Percentiles rank a stretch among this genome's conserved stretches.
Conservation (phyloP, 352 stramenopile genomes). For the Blastocystis sp. region DNA sequence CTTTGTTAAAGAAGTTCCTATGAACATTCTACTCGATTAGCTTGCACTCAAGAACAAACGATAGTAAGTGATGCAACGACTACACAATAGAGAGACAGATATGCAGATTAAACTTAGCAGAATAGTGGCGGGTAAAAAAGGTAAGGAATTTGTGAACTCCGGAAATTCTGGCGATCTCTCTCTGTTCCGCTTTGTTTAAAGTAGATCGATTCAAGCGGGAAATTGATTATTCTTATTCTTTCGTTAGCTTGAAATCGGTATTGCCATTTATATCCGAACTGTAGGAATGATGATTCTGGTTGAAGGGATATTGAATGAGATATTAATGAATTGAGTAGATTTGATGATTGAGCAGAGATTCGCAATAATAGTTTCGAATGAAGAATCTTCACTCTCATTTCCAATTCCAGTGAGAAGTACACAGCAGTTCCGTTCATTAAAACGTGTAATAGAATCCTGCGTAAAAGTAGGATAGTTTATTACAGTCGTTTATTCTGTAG, state of each 20-base stretch:
- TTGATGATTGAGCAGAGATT: conserved; percentile 49
- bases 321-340: not conserved
- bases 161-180: not conserved
- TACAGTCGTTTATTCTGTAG: not conserved
- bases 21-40: too few relatives aligned
- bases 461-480: not conserved
- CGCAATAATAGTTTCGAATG: not conserved
- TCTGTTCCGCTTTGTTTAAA: not conserved
- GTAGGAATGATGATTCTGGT: not conserved
- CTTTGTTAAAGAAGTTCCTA: too few relatives aligned
- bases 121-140: too few relatives aligned
- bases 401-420: conserved; percentile 10
- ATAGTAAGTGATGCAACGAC: too few relatives aligned
- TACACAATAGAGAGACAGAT: too few relatives aligned
- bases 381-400: not conserved
- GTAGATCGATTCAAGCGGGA: not conserved
- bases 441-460: not conserved
- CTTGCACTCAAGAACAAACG: too few relatives aligned
- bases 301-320: not conserved
- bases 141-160: not conserved
- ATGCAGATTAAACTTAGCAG: too few relatives aligned
- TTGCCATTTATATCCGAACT: not conserved
- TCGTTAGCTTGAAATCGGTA: not conserved
- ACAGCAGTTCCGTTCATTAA: conserved; percentile 5
- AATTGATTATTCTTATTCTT: not conserved